Evolutionary conservation across 495 filamentous ascomycete genomes (phyloP).

Genomic region (Penicillium fimorum): DNA sequence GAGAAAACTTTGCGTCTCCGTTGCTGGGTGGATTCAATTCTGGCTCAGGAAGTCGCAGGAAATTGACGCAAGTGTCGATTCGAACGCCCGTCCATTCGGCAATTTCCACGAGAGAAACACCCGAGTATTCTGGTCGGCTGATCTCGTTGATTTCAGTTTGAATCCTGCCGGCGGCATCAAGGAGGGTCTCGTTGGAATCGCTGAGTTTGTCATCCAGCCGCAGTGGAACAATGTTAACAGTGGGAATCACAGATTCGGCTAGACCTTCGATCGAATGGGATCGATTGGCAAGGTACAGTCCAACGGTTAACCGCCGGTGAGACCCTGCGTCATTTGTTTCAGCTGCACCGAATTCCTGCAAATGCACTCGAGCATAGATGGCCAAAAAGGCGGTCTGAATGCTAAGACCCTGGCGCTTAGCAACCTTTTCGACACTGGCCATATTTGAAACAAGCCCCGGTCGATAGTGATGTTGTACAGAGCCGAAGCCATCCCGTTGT

Average conservation of each 20-base stretch:
- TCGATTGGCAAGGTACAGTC: conserved; percentile 40
- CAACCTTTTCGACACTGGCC: conserved; percentile 25
- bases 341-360: conserved; percentile 8
- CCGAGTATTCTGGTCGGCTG: conserved; percentile 29
- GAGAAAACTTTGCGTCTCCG: conserved; percentile 7
- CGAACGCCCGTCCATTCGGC: conserved; percentile 37
- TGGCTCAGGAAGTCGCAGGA: conserved; percentile 32
- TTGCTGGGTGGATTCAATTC: conserved; percentile 10
- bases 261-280: conserved; percentile 29
- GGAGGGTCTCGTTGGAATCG: conserved; percentile 17
- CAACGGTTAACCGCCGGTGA: conserved; percentile 20
- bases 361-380: conserved; percentile 34
- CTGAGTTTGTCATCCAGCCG: conserved; percentile 25
- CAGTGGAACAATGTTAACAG: conserved; percentile 39
- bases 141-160: conserved; percentile 35
- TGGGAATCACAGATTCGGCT: conserved; percentile 30
- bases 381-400: conserved; percentile 37
- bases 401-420: conserved; percentile 31
- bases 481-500: conserved; percentile 16
- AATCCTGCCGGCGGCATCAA: conserved; percentile 26
- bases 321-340: conserved; percentile 7
- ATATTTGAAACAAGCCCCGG: conserved; percentile 32
- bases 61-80: conserved; percentile 38
- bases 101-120: conserved; percentile 36
- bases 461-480: conserved; percentile 29